Conservation (phyloP, 148 eudicot genomes). For the Vaccinium macrocarpon region DNA sequence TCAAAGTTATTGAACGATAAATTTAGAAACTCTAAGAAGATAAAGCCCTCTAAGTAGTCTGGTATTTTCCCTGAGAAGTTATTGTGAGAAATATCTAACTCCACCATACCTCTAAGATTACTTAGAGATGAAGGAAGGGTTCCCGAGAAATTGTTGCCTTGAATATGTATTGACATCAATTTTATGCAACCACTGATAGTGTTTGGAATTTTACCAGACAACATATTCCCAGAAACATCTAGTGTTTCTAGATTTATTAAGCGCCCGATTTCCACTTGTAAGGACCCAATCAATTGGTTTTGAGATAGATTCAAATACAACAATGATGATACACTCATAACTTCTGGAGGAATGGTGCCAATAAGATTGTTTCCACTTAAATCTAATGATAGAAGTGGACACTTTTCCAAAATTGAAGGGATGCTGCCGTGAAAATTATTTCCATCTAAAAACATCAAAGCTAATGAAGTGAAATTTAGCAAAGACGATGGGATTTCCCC, state of each 20-base stretch:
- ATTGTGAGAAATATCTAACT: constrained; percentile 1
- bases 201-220: not conserved
- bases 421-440: not conserved
- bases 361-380: not conserved
- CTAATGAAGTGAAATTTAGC: not conserved
- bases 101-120: not conserved
- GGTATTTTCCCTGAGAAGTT: constrained; percentile 7
- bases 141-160: not conserved
- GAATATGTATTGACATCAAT: not conserved
- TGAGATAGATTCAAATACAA: not conserved
- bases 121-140: not conserved
- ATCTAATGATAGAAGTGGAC: too few species aligned
- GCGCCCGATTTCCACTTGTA: not conserved
- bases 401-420: too few species aligned
- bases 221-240: not conserved
- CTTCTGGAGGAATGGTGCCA: not conserved
- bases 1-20: too few species aligned
- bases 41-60: not conserved
- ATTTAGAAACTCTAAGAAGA: not conserved
- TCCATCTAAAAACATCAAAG: not conserved
- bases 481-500: not conserved
- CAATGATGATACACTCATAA: not conserved
- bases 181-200: not conserved
- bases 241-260: not conserved
- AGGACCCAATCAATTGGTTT: not conserved